Evolutionary conservation across 306 rosid genomes (phyloP), one percentile per base, ranked within the genome.

Genomic region (Ormosia emarginata): DNA sequence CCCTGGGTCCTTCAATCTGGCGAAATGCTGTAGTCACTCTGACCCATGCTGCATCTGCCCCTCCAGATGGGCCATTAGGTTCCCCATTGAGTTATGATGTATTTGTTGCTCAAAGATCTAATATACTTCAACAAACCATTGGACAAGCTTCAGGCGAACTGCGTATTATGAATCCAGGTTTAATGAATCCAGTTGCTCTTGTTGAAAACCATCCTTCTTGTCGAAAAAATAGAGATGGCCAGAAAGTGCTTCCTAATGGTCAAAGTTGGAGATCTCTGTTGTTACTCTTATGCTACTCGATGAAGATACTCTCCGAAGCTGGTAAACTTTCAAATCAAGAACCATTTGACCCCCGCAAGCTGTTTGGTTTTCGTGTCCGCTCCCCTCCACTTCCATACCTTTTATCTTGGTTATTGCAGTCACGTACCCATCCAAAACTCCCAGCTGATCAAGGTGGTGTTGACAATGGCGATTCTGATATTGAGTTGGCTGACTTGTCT

Each of bases 41-140:
- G 17, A 92, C 97, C 10, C 94, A 92, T 81, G 92, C 90, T 66
- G 92, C 91, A 13, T 87, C 92, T 36, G 91, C 94, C 75, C 97
- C 93, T 32, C 97, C 97, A 14, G 97, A 92, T 79, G 94, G 94
- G n/a, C 93, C 97, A n/a, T 83, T 93, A n/a, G 94, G 97, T 71
- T 63, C 89, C 62, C 93, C 93, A 8, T 74, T 92, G 79, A 89
- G 88, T 73, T 92, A 90, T 84, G 97, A 92, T 81, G 87, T 84
- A 70, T 89, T 86, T 85, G 93, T 90, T 70, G 91, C 91, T 78
- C 94, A 90, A 78, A 79, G 93, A 57, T 86, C 92, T 43, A 92
- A 88, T 56, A 82, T 86, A 47, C 84, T 92, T 75, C 94, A 90
- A 89, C 94, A 87, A 86, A 72, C 87, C 39, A 87, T 92, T 70